These are phyloP conservation scores for Abrus pulchellus DNA, from an alignment of 306 rosid species.

Conservation along the genomic window DNA sequence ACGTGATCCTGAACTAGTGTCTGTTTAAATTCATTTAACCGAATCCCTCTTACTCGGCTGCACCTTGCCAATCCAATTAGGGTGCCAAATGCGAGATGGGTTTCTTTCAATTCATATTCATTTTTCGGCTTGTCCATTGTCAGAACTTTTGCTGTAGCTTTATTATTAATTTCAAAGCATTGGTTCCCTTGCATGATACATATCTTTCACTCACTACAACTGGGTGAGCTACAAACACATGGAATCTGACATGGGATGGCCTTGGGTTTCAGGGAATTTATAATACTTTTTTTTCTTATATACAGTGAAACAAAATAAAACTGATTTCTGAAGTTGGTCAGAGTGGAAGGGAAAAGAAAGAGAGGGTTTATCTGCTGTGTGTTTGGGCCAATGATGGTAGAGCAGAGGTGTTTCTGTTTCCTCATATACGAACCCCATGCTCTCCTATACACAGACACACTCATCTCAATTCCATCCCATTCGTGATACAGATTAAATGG, in stretches of 20 bases:
- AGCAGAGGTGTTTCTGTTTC: conserved; percentile 54
- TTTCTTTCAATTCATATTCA: conserved; percentile 44
- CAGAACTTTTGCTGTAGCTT: conserved; percentile 43
- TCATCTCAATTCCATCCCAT: conserved; percentile 58
- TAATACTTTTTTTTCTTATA: not conserved
- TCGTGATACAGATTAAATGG: conserved; percentile 72
- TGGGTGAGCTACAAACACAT: conserved; percentile 62
- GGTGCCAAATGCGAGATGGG: conserved; percentile 58
- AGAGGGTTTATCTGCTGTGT: conserved; percentile 39
- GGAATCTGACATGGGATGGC: conserved; percentile 74
- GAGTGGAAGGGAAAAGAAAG: not conserved
- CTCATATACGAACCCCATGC: conserved; percentile 50
- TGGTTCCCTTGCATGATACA: conserved; percentile 60
- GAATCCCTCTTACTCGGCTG: conserved; percentile 39
- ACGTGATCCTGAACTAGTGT: conserved; percentile 57
- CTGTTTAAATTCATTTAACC: conserved; percentile 39
- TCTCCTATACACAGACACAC: conserved; percentile 61
- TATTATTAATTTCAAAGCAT: conserved; percentile 49
- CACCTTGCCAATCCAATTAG: conserved; percentile 40
- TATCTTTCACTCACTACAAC: conserved; percentile 61
- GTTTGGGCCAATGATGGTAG: conserved; percentile 32
- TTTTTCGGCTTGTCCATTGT: conserved; percentile 38
- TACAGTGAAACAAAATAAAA: conserved; percentile 51
- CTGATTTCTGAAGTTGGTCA: conserved; percentile 48
- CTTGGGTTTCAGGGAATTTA: conserved; percentile 57